phyloP scores from a whole-genome alignment of 352 stramenopile genomes.

The Globisporangium yorkense region DNA sequence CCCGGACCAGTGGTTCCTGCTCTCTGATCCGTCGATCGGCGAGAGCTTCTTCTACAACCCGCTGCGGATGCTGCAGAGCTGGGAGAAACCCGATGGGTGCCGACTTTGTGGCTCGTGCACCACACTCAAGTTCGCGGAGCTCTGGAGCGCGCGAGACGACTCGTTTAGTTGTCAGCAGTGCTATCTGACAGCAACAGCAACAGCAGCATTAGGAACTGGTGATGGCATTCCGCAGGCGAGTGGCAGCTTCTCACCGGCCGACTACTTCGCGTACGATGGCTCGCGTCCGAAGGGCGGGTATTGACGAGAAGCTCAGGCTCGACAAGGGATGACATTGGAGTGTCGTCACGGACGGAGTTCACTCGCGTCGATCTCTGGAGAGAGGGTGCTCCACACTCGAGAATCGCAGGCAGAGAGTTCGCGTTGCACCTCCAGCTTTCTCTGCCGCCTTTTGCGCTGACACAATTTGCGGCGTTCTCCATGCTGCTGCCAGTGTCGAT shows the following conservation, averaged over 20 bases:
- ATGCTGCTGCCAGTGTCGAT: no score
- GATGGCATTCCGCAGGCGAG: background rate
- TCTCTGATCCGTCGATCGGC: slow-evolving; percentile 35
- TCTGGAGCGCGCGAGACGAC: slow-evolving; percentile 42
- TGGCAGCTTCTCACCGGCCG: slow-evolving; percentile 15
- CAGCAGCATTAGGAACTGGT: background rate
- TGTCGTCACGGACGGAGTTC: no score
- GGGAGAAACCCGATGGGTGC: slow-evolving; percentile 48
- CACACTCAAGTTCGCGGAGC: slow-evolving; percentile 30
- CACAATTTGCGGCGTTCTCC: no score
- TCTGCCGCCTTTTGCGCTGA: no score
- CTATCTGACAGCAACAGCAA: slow-evolving; percentile 20
- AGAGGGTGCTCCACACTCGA: no score
- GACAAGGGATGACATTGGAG: background rate
- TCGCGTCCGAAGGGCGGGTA: slow-evolving; percentile 26
- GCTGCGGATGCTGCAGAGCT: slow-evolving; percentile 42
- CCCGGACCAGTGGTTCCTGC: slow-evolving; percentile 51
- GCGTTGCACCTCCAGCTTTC: no score
- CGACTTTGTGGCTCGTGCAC: slow-evolving; percentile 32
- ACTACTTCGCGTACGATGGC: slow-evolving; percentile 45
- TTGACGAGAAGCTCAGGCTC: background rate
- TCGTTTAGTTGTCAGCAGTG: slow-evolving; percentile 45
- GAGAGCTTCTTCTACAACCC: slow-evolving; percentile 73
- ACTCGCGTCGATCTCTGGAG: no score
- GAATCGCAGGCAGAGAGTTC: no score